Base-by-base conservation (phyloP, 2,329 filamentous ascomycete genomes). In the Fusarium fujikuroi region DNA sequence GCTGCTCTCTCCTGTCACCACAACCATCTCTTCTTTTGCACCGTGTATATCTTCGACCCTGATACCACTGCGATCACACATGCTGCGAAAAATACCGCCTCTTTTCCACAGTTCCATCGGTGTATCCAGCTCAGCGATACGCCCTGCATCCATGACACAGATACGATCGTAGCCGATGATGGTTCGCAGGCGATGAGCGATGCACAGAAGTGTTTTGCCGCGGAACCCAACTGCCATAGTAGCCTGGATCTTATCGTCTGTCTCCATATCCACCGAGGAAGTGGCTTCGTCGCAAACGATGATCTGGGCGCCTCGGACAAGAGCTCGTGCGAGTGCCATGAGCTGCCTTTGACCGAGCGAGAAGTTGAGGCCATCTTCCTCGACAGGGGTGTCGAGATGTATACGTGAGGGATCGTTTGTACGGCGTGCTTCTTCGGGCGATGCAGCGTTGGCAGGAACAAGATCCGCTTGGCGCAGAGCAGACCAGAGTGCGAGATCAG, bases 281-380 rank as follows among this genome's bases (percentile, higher is more conserved):
- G 96, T 99, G 2, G 96, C 96, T 83, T 99, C 96, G 84, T 99
- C 96, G 82, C 95, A 98, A 56, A 99, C 92, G 76, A 98, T 98
- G 83, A 98, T 98, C 76, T 93, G 94, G 2, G 92, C 93, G 47
- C 92, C 91, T 42, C 95, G 91, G 9, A 98, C 95, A 5, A 99
- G 89, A 0, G 96, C 96, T 2, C 96, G 91, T 0, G 95, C 95
- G 2, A 99, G 87, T 2, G 96, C 96, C 93, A 98, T 97, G 54
- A 98, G 89, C 82, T 98, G 96, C 7, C 96, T 91, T 84, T 98
- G 95, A 11, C 95, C 95, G 15, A 98, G 91, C 1, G 94, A 97
- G 85, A 97, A 98, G 83, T 98, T 98, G 69, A 97, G 88, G 0
- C 96, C 96, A 83, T 98, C 95, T 80, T 98, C 96, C 76, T 98